phyloP scores from a whole-genome alignment of 192 early-diverging fungal species.

The Coemansia asiatica region DNA sequence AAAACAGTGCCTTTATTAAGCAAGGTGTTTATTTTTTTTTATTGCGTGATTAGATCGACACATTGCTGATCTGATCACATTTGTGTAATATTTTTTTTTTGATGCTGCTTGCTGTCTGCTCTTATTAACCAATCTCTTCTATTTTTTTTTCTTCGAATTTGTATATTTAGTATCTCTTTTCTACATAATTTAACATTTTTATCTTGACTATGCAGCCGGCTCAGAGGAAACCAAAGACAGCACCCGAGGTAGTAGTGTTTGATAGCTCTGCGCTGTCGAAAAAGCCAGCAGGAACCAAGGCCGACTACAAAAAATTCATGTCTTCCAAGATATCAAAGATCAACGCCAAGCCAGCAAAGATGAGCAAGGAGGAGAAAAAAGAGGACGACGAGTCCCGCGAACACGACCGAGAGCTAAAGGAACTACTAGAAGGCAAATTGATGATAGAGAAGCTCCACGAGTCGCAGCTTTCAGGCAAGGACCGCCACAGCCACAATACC shows the following conservation, averaged over 20 bases:
- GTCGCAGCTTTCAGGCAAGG: conserved; percentile 40
- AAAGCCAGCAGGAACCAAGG: conserved; percentile 19
- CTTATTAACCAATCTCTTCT: too few relatives aligned
- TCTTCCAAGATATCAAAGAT: conserved; percentile 65
- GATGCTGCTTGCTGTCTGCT: too few relatives aligned
- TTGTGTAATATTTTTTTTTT: too few relatives aligned
- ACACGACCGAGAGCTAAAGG: conserved; percentile 36
- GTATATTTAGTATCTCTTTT: too few relatives aligned
- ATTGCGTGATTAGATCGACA: too few relatives aligned
- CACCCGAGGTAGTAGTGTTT: conserved; percentile 45
- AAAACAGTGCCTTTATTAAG: too few relatives aligned
- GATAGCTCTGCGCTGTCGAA: conserved; percentile 5
- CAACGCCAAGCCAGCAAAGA: conserved; percentile 78
- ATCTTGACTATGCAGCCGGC: conserved; percentile 10
- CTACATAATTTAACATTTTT: too few relatives aligned
- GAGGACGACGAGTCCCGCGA: conserved; percentile 48
- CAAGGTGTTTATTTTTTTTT: too few relatives aligned
- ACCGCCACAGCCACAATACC: conserved; percentile 45
- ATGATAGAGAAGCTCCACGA: conserved; percentile 51
- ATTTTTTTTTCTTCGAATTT: too few relatives aligned
- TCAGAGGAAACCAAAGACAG: conserved; percentile 1
- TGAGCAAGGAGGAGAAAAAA: conserved; percentile 75
- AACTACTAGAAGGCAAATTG: conserved; percentile 30
- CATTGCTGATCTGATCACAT: too few relatives aligned
- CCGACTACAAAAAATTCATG: conserved; percentile 47